Base-by-base conservation (phyloP, 148 eudicot genomes). In the Mesembryanthemum crystallinum region DNA sequence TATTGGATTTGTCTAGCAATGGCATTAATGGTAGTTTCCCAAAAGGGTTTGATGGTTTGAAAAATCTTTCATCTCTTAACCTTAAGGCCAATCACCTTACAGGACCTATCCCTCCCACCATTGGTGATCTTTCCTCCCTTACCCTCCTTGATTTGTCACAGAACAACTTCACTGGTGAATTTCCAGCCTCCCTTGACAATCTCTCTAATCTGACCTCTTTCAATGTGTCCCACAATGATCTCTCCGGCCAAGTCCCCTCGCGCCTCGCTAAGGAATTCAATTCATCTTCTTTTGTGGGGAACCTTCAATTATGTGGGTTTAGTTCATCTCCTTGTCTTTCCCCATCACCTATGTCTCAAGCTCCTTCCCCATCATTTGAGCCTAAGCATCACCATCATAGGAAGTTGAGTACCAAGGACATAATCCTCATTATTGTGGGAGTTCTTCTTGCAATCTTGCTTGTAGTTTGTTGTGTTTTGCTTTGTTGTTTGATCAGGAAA, bases 401-500 rank as follows among this genome's bases (percentile, higher is more conserved):
- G 20, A 81, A 72, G 69, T 70, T 86, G 29, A 88, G 83, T 21
- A 81, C 83, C 7, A 92, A 88, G 57, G 90, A 92, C 79, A 84
- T 90, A 25, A 88, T 92, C 52, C 86, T 92, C 9, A 86, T 90
- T 29, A 71, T 83, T 43, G 89, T 92, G 3, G 97, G 97, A 64
- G 82, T 73, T 1, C 86, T 90, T 8, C 92, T 88, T 28, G 71
- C 82, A 42, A 52, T 88, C 61, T 59, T 90, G 25, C 81, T 92
- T 35, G 60, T 90, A 33, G 79, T 88, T 27, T 92, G 90, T 74
- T 87, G 89, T 79, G 63, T 90, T 76, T 68, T 92, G 63, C 68
- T 90, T 60, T 88, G 86, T 75, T 88, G 89, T 82, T 79, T 92
- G 85, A 61, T 88, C 80, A 79, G 91, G 85, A 88, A 87, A 85